Conservation (phyloP, 202 grass and related monocot species). For the Elaeis oleifera region DNA sequence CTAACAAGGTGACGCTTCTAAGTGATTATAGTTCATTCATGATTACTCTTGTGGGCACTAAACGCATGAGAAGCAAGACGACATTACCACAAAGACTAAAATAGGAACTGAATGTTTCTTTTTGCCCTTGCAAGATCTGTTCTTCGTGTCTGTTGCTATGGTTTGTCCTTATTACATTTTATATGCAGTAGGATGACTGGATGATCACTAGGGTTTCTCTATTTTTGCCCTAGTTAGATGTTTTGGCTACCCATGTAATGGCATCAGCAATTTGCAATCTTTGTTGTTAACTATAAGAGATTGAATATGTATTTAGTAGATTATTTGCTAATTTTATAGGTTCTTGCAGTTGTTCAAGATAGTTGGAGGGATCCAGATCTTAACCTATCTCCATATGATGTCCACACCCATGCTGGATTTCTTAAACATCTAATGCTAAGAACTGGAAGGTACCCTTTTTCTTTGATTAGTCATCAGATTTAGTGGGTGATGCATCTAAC, state of each 20-base stretch:
- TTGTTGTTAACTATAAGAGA: neutral
- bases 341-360: constrained; percentile 96
- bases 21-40: too few species aligned
- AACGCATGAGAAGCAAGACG: too few species aligned
- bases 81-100: too few species aligned
- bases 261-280: neutral
- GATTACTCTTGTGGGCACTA: too few species aligned
- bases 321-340: constrained; percentile 49
- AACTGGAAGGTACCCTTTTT: constrained; percentile 59
- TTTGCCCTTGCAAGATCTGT: too few species aligned
- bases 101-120: too few species aligned
- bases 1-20: constrained; percentile 52
- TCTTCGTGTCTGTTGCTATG: too few species aligned
- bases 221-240: too few species aligned
- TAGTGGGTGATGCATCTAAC: neutral
- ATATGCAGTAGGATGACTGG: too few species aligned
- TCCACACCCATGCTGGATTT: constrained; percentile 65
- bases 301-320: constrained; percentile 4
- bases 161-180: too few species aligned
- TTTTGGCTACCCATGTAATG: too few species aligned
- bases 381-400: constrained; percentile 59
- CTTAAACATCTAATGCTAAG: constrained; percentile 92
- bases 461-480: constrained; percentile 12
- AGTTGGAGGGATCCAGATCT: constrained; percentile 65
- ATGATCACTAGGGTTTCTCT: too few species aligned